Evolutionary conservation across 352 stramenopile genomes (phyloP).

Genomic region (Pythium aristosporum): DNA sequence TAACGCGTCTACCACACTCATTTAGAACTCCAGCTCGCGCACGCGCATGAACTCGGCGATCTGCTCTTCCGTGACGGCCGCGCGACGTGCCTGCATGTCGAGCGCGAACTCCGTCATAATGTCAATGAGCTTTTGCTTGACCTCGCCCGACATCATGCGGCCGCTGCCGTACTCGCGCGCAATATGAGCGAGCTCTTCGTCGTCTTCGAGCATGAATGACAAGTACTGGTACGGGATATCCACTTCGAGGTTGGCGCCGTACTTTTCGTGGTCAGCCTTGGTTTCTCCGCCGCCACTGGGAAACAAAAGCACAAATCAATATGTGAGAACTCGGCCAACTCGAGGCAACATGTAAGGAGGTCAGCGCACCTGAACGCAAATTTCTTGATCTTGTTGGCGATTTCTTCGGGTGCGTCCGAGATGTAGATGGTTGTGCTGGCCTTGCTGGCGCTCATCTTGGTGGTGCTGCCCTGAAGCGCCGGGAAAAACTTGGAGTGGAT

Average conservation of each 20-base stretch:
- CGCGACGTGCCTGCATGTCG: conserved; percentile 94
- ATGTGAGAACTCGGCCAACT: conserved; percentile 28
- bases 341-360: not conserved
- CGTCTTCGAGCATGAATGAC: conserved; percentile 99
- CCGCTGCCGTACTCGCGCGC: conserved; percentile 95
- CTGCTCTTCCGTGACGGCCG: conserved; percentile 93
- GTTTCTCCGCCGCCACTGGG: conserved; percentile 96
- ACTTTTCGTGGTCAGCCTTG: conserved; percentile 97
- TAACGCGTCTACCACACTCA: conserved; percentile 4
- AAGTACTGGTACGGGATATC: conserved; percentile 99
- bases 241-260: conserved; percentile 97
- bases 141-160: conserved; percentile 96
- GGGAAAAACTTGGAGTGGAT: conserved; percentile 99
- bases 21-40: conserved; percentile 90
- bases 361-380: conserved; percentile 73
- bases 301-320: conserved; percentile 69
- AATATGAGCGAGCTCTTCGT: conserved; percentile 94
- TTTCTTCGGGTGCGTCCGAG: conserved; percentile 97
- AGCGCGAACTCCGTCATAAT: conserved; percentile 91
- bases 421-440: conserved; percentile 98
- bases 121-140: conserved; percentile 97
- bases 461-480: conserved; percentile 94
- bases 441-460: conserved; percentile 99
- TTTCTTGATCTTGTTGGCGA: conserved; percentile 91
- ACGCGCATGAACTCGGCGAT: conserved; percentile 97